A percentile compares a stretch with the other conserved stretches of the same genome.
phyloP scores from a whole-genome alignment of 2,329 filamentous ascomycete genomes.

The Trichoderma guizhouense region DNA sequence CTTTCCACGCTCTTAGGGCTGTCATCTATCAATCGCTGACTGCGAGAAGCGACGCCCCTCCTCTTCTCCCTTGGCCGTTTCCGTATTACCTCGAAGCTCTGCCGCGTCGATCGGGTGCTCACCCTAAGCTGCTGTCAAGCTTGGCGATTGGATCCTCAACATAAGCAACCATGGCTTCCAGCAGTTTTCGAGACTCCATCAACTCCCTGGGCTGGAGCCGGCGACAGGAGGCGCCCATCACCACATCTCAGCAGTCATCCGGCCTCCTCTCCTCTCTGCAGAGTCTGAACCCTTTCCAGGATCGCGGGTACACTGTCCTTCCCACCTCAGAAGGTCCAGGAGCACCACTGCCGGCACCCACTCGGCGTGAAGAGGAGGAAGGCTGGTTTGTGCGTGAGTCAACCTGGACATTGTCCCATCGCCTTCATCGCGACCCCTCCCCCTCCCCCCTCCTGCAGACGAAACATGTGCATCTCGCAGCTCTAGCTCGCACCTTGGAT shows the following conservation, averaged over 20 bases:
- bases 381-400: slow-evolving; percentile 91
- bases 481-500: slow-evolving; percentile 34
- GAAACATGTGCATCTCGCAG: slow-evolving; percentile 41
- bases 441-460: slow-evolving; percentile 42
- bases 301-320: slow-evolving; percentile 83
- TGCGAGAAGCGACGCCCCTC: neutral
- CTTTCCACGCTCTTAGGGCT: slow-evolving; percentile 3
- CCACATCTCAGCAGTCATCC: slow-evolving; percentile 64
- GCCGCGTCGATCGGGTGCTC: slow-evolving; percentile 1
- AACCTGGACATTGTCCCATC: slow-evolving; percentile 26
- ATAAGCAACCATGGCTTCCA: slow-evolving; percentile 70
- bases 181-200: slow-evolving; percentile 89
- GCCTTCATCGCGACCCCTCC: slow-evolving; percentile 29
- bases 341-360: slow-evolving; percentile 81
- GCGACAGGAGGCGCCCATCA: slow-evolving; percentile 74
- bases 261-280: slow-evolving; percentile 78
- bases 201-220: slow-evolving; percentile 94
- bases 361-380: slow-evolving; percentile 87
- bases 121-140: neutral
- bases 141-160: neutral
- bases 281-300: slow-evolving; percentile 82
- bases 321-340: slow-evolving; percentile 80
- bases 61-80: neutral
- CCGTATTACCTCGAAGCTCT: slow-evolving; percentile 3
- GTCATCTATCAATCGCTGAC: slow-evolving; percentile 13